Conservation (phyloP, 768 basidiomycete genomes). For the Plicaturopsis crispa region DNA sequence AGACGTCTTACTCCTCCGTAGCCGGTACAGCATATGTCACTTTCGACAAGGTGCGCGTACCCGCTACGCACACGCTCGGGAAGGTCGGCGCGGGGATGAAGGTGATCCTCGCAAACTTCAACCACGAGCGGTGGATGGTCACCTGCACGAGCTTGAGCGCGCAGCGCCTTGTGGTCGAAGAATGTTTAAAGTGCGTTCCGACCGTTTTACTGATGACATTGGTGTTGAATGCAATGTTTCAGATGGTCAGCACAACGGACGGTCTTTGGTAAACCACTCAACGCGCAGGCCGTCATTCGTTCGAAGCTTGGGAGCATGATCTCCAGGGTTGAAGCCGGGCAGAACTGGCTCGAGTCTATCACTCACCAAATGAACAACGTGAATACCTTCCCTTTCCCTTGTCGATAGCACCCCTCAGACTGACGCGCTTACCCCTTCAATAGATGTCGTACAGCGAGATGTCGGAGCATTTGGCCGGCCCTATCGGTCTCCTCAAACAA, state of each 20-base stretch:
- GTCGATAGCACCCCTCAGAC: not conserved
- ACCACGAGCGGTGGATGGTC: conserved; percentile 90
- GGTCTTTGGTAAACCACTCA: conserved; percentile 85
- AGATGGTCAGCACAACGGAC: conserved; percentile 87
- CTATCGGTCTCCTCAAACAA: conserved; percentile 87
- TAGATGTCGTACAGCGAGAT: conserved; percentile 86
- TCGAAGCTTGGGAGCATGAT: conserved; percentile 88
- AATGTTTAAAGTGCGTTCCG: conserved; percentile 68
- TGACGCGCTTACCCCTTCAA: not conserved
- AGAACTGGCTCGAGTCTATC: conserved; percentile 85
- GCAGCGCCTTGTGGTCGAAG: conserved; percentile 80
- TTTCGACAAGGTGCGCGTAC: conserved; percentile 77
- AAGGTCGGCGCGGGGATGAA: conserved; percentile 77
- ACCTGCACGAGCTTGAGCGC: conserved; percentile 60
- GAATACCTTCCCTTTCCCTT: conserved; percentile 10
- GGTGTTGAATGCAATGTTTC: conserved; percentile 6
- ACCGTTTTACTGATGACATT: not conserved
- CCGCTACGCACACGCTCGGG: conserved; percentile 83
- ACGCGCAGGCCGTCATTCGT: conserved; percentile 79
- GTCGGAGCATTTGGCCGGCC: conserved; percentile 80
- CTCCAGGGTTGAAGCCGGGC: conserved; percentile 75
- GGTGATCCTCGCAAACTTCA: conserved; percentile 80
- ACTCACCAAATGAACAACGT: conserved; percentile 93
- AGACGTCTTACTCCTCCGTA: conserved; percentile 86
- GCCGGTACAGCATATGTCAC: conserved; percentile 88